A percentile compares a stretch with the other conserved stretches of the same genome.
phyloP scores from a whole-genome alignment of 768 basidiomycete genomes.

The Peribolospora kevripleyi region DNA sequence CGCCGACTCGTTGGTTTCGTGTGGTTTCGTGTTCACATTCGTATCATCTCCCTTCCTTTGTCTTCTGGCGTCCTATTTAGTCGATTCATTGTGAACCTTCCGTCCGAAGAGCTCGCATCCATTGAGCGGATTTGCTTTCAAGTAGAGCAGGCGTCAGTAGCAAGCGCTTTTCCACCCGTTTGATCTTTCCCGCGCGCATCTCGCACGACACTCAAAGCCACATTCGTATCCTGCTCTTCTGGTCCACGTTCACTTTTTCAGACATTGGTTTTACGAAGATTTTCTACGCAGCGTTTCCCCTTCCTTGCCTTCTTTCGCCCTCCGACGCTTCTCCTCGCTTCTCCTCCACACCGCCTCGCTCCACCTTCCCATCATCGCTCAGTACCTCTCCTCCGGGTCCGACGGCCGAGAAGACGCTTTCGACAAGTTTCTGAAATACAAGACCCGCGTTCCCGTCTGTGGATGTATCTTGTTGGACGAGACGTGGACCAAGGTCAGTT shows the following conservation, averaged over 20 bases:
- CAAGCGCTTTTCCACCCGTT: neutral
- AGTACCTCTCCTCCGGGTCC: conserved; percentile 44
- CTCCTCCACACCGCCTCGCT: conserved; percentile 66
- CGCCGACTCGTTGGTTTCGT: too few species aligned
- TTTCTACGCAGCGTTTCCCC: conserved; percentile 82
- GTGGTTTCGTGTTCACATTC: neutral
- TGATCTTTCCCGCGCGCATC: neutral
- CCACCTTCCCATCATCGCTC: neutral
- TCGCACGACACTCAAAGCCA: conserved; percentile 6
- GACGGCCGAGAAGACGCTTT: conserved; percentile 67
- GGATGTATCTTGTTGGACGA: conserved; percentile 89
- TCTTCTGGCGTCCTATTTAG: conserved; percentile 22
- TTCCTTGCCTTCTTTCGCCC: conserved; percentile 57
- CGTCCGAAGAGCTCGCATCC: conserved; percentile 69
- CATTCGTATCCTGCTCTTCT: neutral
- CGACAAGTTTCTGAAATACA: conserved; percentile 80
- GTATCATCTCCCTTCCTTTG: neutral
- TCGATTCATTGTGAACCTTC: conserved; percentile 89
- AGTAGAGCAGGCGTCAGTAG: conserved; percentile 85
- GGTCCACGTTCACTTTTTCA: conserved; percentile 15
- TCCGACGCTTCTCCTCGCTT: conserved; percentile 82
- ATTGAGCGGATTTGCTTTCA: conserved; percentile 92
- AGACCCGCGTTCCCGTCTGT: conserved; percentile 87
- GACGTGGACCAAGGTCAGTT: conserved; percentile 64
- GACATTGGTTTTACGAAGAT: conserved; percentile 99